Percentiles rank a stretch among this genome's conserved stretches.
These are phyloP conservation scores for Physaria fendleri DNA, from an alignment of 345 rosid species.

Conservation along the genomic window DNA sequence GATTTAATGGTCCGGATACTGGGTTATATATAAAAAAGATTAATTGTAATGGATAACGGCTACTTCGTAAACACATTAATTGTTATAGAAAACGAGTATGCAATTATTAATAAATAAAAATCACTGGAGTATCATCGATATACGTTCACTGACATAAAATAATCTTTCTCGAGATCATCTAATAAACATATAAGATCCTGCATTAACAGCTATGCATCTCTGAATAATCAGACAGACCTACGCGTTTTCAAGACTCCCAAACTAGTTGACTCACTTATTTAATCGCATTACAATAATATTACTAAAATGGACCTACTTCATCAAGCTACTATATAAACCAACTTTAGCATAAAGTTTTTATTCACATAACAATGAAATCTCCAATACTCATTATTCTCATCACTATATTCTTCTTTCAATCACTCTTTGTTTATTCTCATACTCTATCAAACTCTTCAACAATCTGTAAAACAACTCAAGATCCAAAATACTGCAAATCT, in stretches of 20 bases:
- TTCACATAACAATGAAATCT: constrained; percentile 10
- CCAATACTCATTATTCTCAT: background rate
- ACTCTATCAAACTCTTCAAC: constrained; percentile 30
- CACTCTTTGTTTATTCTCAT: constrained; percentile 7
- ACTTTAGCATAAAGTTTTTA: background rate
- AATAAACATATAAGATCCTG: constrained; percentile 4
- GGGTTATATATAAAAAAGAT: too few species aligned
- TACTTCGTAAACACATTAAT: background rate
- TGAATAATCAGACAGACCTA: constrained; percentile 15
- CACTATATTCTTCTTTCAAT: constrained; percentile 1
- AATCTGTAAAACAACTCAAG: constrained; percentile 50
- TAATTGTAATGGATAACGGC: background rate
- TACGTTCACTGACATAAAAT: background rate
- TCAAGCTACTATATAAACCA: constrained; percentile 20
- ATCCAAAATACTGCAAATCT: constrained; percentile 56
- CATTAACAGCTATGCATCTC: constrained; percentile 9
- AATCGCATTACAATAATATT: background rate
- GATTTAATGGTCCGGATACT: too few species aligned
- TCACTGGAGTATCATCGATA: background rate
- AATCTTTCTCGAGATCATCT: background rate
- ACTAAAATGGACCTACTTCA: constrained; percentile 7
- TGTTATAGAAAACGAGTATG: background rate
- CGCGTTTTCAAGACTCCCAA: constrained; percentile 26
- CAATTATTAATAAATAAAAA: background rate
- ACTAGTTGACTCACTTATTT: constrained; percentile 11